A percentile compares a stretch with the other conserved stretches of the same genome.
Evolutionary conservation across 371 early-diverging fungal genomes (phyloP).

Genomic region (Fennellomyces sp.): DNA sequence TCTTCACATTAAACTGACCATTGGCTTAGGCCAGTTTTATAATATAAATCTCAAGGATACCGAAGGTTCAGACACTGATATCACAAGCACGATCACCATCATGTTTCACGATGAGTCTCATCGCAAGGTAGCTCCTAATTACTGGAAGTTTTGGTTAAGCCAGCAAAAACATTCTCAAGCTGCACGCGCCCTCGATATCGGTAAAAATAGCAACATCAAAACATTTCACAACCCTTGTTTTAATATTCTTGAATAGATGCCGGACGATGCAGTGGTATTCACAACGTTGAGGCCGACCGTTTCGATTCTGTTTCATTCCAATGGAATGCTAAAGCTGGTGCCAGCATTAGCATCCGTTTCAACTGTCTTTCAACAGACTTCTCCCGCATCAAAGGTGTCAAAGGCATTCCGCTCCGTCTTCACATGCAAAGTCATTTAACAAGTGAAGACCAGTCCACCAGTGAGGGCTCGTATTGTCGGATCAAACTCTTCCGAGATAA

Average conservation of each 20-base stretch:
- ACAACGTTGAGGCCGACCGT: conserved; percentile 48
- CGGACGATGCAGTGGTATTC: conserved; percentile 37
- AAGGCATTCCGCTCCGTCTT: conserved; percentile 72
- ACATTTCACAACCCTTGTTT: neutral
- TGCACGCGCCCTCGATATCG: conserved; percentile 66
- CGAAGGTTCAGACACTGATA: conserved; percentile 40
- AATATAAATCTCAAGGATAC: conserved; percentile 53
- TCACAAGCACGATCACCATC: conserved; percentile 66
- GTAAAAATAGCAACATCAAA: conserved; percentile 15
- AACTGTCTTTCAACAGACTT: conserved; percentile 80
- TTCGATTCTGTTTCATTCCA: conserved; percentile 71
- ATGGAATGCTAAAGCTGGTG: conserved; percentile 68
- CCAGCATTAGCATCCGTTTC: conserved; percentile 65
- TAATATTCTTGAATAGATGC: conserved; percentile 4
- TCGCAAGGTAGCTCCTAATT: conserved; percentile 65
- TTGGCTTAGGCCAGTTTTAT: conserved; percentile 58
- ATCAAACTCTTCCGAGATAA: conserved; percentile 75
- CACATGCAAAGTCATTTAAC: conserved; percentile 49
- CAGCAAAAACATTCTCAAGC: conserved; percentile 66
- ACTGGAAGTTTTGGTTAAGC: conserved; percentile 79
- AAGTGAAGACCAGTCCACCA: neutral
- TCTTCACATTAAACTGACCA: neutral
- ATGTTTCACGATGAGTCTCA: conserved; percentile 80
- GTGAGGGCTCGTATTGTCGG: conserved; percentile 57
- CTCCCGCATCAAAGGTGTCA: conserved; percentile 77